phyloP scores from a whole-genome alignment of 495 filamentous ascomycete species.

The Haplographium delicatum region DNA sequence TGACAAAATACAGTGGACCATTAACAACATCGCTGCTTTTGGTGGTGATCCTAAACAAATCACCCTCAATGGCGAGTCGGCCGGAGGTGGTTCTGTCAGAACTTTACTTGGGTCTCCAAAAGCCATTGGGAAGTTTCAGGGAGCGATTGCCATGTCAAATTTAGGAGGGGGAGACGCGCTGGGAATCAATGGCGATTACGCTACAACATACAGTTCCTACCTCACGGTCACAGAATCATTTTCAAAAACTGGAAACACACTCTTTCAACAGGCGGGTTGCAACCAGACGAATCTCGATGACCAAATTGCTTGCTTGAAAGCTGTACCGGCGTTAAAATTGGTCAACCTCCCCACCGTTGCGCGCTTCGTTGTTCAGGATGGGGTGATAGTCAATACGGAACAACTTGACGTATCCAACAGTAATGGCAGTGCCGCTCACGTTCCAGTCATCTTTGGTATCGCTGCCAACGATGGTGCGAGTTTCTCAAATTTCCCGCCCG shows the following conservation, averaged over 20 bases:
- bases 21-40: constrained; percentile 61
- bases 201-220: constrained; percentile 46
- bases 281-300: constrained; percentile 26
- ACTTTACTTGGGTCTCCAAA: constrained; percentile 19
- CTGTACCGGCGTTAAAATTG: constrained; percentile 29
- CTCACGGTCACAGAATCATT: constrained; percentile 39
- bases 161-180: constrained; percentile 38
- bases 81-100: constrained; percentile 56
- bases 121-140: constrained; percentile 37
- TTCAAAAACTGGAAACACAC: constrained; percentile 27
- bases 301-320: constrained; percentile 34
- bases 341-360: constrained; percentile 31
- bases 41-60: constrained; percentile 62
- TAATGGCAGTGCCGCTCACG: constrained; percentile 29
- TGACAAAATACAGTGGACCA: constrained; percentile 65
- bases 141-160: constrained; percentile 40
- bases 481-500: constrained; percentile 33
- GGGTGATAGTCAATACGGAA: constrained; percentile 33
- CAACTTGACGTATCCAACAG: constrained; percentile 32
- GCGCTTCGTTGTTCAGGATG: constrained; percentile 41
- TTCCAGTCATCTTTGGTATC: constrained; percentile 39
- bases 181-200: constrained; percentile 35
- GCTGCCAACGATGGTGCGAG: constrained; percentile 38
- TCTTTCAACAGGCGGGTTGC: constrained; percentile 35
- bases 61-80: constrained; percentile 67